Percentiles rank a stretch among this genome's conserved stretches.
These are phyloP conservation scores for Geranium brycei DNA, from an alignment of 345 rosid species.

Conservation along the genomic window DNA sequence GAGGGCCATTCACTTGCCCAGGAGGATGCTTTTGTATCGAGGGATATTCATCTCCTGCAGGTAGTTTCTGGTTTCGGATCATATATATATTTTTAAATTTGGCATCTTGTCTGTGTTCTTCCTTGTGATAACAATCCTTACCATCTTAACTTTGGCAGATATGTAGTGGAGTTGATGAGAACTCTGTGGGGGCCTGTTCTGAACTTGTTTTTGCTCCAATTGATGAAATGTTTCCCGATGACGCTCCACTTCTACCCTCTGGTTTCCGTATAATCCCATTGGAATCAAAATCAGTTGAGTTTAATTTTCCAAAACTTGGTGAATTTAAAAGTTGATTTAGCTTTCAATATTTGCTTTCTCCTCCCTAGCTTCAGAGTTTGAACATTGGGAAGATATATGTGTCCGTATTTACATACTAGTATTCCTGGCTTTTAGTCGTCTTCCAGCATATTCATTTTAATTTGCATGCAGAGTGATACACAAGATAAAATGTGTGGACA, in stretches of 20 bases:
- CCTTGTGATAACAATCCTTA: background rate
- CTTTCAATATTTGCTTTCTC: background rate
- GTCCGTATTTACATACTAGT: too few relatives aligned
- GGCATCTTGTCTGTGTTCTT: background rate
- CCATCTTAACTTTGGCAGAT: constrained; percentile 31
- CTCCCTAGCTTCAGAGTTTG: background rate
- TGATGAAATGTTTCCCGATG: constrained; percentile 95
- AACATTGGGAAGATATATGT: too few relatives aligned
- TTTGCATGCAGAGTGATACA: constrained; percentile 37
- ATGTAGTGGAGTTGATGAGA: constrained; percentile 89
- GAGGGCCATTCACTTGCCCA: constrained; percentile 92
- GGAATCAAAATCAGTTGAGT: constrained; percentile 72
- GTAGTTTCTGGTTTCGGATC: constrained; percentile 17
- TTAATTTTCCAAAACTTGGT: background rate
- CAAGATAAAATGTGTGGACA: constrained; percentile 39
- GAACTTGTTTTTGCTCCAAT: constrained; percentile 95
- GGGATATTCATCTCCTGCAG: constrained; percentile 96
- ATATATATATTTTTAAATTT: too few relatives aligned
- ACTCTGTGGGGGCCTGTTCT: constrained; percentile 81
- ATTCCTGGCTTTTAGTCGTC: too few relatives aligned
- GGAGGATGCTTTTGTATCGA: constrained; percentile 85
- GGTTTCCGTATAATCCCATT: constrained; percentile 90
- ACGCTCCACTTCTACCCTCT: constrained; percentile 88
- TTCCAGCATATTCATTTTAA: background rate
- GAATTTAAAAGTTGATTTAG: too few relatives aligned